These are phyloP conservation scores for Stachybotrys echinatus DNA, from an alignment of 2,329 filamentous ascomycete genomes.

Conservation along the genomic window DNA sequence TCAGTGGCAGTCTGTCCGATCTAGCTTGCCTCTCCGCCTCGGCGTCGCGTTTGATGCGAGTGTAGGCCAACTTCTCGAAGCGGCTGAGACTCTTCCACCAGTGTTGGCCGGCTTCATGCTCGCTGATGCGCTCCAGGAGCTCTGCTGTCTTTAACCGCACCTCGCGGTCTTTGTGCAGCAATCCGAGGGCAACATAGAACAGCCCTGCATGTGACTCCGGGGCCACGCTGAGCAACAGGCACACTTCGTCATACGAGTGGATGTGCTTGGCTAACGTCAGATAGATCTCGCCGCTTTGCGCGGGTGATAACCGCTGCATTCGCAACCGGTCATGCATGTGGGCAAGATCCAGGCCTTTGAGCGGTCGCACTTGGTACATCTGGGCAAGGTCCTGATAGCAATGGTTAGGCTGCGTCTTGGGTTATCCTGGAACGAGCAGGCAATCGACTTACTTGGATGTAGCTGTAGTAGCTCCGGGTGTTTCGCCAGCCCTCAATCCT, in stretches of 20 bases:
- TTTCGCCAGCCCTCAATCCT: conserved; percentile 96
- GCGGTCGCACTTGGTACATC: conserved; percentile 58
- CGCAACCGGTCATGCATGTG: conserved; percentile 91
- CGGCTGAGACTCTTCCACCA: conserved; percentile 85
- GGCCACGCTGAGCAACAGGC: conserved; percentile 73
- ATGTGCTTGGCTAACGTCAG: conserved; percentile 71
- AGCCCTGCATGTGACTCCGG: conserved; percentile 83
- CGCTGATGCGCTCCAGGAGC: conserved; percentile 73
- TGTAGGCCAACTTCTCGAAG: conserved; percentile 83
- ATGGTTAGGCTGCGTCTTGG: background rate
- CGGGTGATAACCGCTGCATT: conserved; percentile 69
- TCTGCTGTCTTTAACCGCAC: conserved; percentile 75
- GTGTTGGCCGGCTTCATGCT: conserved; percentile 86
- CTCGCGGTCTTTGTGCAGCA: conserved; percentile 83
- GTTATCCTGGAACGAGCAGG: conserved; percentile 9
- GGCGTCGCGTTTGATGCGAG: conserved; percentile 66
- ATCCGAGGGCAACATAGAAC: conserved; percentile 83
- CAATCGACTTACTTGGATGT: conserved; percentile 63
- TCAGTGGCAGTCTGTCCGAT: conserved; percentile 37
- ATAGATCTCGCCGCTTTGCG: conserved; percentile 80
- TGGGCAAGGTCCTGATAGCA: conserved; percentile 56
- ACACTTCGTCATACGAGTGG: conserved; percentile 78
- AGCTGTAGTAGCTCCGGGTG: conserved; percentile 92
- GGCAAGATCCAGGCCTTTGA: conserved; percentile 79
- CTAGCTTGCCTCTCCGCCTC: conserved; percentile 46